Percentiles rank a stretch among this genome's conserved stretches.
phyloP scores from a whole-genome alignment of 225 moss, liverwort and hornwort species.

The Physcomitrium patens region DNA sequence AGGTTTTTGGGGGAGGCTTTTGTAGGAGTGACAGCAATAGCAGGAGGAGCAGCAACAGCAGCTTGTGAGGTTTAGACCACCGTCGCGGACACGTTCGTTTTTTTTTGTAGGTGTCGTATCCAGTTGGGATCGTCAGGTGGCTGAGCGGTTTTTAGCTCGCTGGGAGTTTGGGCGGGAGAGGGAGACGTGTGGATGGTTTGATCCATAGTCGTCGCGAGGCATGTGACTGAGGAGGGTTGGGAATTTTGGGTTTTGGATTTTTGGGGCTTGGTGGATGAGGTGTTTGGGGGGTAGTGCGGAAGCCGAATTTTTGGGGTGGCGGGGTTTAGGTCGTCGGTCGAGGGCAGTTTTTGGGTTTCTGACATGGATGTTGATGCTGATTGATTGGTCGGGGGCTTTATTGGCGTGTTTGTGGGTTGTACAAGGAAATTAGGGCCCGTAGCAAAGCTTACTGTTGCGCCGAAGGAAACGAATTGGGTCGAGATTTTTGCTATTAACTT shows the following conservation, averaged over 20 bases:
- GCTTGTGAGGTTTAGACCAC: neutral
- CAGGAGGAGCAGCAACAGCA: neutral
- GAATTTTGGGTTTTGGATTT: conserved; percentile 23
- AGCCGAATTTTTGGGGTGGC: neutral
- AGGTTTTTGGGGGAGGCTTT: no score
- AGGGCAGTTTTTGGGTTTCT: neutral
- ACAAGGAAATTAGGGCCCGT: neutral
- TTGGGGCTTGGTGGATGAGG: conserved; percentile 4
- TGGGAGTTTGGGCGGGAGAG: conserved; percentile 1
- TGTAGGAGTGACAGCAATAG: neutral
- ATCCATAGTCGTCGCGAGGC: conserved; percentile 26
- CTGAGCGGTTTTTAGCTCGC: neutral
- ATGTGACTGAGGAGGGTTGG: conserved; percentile 1
- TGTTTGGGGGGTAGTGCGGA: neutral
- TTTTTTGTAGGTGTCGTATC: no score
- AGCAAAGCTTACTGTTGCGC: no score
- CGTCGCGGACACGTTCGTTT: neutral
- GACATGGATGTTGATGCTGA: neutral
- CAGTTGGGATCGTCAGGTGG: neutral
- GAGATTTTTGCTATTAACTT: no score
- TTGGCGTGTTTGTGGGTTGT: conserved; percentile 11
- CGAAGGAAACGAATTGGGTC: no score
- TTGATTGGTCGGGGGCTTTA: neutral
- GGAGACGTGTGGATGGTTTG: conserved; percentile 29
- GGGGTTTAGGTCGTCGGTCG: conserved; percentile 20